A percentile compares a stretch with the other conserved stretches of the same genome.
Conservation (phyloP, 2,329 filamentous ascomycete genomes). For the Cladophialophora psammophila region DNA sequence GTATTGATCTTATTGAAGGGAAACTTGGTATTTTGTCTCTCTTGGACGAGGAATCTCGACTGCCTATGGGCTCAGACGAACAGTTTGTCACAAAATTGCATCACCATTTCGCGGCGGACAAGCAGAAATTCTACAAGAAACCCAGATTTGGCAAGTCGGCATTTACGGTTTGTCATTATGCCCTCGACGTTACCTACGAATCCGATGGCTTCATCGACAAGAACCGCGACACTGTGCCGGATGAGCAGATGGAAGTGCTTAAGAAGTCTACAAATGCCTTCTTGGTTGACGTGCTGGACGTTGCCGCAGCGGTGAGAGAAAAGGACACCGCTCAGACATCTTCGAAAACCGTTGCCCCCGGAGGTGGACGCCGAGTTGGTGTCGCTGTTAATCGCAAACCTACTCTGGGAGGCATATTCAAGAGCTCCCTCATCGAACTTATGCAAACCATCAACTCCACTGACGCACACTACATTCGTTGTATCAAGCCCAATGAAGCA, state of each 20-base stretch:
- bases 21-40: constrained; percentile 92
- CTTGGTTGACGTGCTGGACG: constrained; percentile 81
- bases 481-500: constrained; percentile 97
- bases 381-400: constrained; percentile 95
- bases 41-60: constrained; percentile 91
- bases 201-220: constrained; percentile 99
- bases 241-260: constrained; percentile 96
- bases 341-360: constrained; percentile 73
- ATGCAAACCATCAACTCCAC: constrained; percentile 98
- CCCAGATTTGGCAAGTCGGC: constrained; percentile 95
- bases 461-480: constrained; percentile 98
- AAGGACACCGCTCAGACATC: constrained; percentile 75
- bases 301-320: constrained; percentile 84
- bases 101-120: constrained; percentile 87
- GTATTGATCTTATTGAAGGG: constrained; percentile 97
- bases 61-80: constrained; percentile 97
- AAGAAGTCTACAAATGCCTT: constrained; percentile 84
- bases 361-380: constrained; percentile 81
- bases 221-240: constrained; percentile 97
- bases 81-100: constrained; percentile 97
- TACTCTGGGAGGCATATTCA: constrained; percentile 97
- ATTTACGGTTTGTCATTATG: constrained; percentile 98
- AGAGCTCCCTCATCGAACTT: constrained; percentile 94
- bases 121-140: constrained; percentile 98
- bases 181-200: constrained; percentile 96